Conservation (phyloP, 1,139 yeast genomes). For the Meyerozyma guilliermondii region DNA sequence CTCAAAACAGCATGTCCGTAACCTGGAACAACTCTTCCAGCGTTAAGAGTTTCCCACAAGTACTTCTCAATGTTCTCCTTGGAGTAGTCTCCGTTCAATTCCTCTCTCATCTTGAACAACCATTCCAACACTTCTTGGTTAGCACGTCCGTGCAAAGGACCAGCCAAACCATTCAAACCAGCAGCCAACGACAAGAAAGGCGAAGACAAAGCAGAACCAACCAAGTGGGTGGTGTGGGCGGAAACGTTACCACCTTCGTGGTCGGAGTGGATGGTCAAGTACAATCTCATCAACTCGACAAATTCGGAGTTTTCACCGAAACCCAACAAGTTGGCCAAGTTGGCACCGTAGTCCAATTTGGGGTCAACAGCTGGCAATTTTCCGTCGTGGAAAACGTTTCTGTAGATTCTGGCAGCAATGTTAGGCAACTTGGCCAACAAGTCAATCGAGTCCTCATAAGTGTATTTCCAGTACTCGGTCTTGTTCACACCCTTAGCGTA, state of each 20-base stretch:
- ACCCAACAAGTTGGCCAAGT: constrained; percentile 82
- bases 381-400: constrained; percentile 85
- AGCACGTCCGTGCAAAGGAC: constrained; percentile 97
- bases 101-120: constrained; percentile 76
- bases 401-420: constrained; percentile 91
- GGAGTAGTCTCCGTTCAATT: constrained; percentile 67
- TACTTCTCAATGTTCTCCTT: constrained; percentile 76
- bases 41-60: constrained; percentile 86
- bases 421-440: constrained; percentile 88
- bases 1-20: constrained; percentile 96
- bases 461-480: constrained; percentile 87
- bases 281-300: constrained; percentile 86
- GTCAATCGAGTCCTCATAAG: constrained; percentile 85
- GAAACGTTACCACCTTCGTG: constrained; percentile 99
- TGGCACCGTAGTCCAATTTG: constrained; percentile 85
- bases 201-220: constrained; percentile 91
- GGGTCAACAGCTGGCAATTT: constrained; percentile 68
- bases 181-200: constrained; percentile 92
- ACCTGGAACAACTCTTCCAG: constrained; percentile 97
- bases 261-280: constrained; percentile 92
- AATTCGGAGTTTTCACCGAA: constrained; percentile 76
- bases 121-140: constrained; percentile 97
- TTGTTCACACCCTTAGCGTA: constrained; percentile 86
- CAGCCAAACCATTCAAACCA: constrained; percentile 95
- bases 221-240: constrained; percentile 95